A percentile compares a stretch with the other conserved stretches of the same genome.
phyloP scores from a whole-genome alignment of 495 filamentous ascomycete species.

The Penicillium cosmopolitanum region DNA sequence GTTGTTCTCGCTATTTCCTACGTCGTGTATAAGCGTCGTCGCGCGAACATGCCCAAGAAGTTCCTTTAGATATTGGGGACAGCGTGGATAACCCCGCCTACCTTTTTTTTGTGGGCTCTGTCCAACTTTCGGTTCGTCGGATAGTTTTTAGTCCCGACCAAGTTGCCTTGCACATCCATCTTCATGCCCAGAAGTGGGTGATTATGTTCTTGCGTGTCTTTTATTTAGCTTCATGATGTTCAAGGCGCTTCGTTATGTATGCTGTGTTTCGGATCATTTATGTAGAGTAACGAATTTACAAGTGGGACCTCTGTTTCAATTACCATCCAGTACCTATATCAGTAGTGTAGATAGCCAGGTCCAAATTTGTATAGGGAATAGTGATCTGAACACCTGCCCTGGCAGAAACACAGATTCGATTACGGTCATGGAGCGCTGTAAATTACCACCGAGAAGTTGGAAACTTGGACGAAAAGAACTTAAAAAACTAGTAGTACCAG shows the following conservation, averaged over 20 bases:
- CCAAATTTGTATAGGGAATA: too few species aligned
- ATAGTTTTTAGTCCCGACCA: background rate
- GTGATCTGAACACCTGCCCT: too few species aligned
- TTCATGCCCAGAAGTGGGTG: background rate
- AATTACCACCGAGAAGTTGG: too few species aligned
- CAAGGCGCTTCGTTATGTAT: conserved; percentile 11
- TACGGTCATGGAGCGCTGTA: too few species aligned
- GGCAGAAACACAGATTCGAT: too few species aligned
- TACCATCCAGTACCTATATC: background rate
- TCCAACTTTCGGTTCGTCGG: too few species aligned
- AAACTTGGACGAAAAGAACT: too few species aligned
- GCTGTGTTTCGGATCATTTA: conserved; percentile 15
- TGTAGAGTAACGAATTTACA: conserved; percentile 3
- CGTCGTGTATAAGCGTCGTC: conserved; percentile 79
- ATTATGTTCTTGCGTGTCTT: conserved; percentile 23
- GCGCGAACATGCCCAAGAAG: conserved; percentile 82
- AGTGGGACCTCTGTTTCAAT: background rate
- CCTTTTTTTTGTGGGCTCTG: background rate
- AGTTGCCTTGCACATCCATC: background rate
- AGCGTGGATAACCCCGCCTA: background rate
- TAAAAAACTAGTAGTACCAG: too few species aligned
- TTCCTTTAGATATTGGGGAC: conserved; percentile 64
- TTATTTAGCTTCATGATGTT: conserved; percentile 19
- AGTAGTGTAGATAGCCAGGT: background rate
- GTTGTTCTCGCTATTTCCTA: conserved; percentile 68